phyloP scores from a whole-genome alignment of 1,139 yeast genomes.

The Hemisphaericaspora lyxosophila region DNA sequence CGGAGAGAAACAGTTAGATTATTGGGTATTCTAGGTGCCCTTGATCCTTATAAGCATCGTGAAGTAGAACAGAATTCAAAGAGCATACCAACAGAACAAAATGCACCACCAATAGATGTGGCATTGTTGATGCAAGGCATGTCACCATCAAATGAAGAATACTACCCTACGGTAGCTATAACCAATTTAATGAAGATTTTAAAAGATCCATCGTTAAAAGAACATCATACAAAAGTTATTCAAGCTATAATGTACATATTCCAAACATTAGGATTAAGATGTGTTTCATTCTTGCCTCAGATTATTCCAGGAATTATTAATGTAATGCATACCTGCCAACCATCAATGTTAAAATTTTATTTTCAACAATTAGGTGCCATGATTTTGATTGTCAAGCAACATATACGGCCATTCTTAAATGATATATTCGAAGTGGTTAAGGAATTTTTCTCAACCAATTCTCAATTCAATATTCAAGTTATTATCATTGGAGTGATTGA shows the following conservation, averaged over 20 bases:
- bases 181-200: conserved; percentile 78
- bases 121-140: conserved; percentile 89
- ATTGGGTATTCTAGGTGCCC: conserved; percentile 90
- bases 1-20: conserved; percentile 86
- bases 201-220: conserved; percentile 78
- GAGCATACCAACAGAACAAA: conserved; percentile 67
- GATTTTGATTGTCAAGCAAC: conserved; percentile 82
- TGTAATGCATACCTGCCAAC: conserved; percentile 84
- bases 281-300: conserved; percentile 82
- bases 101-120: conserved; percentile 87
- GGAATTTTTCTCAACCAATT: conserved; percentile 60
- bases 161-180: conserved; percentile 93
- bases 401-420: conserved; percentile 77
- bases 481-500: conserved; percentile 82
- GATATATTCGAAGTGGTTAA: conserved; percentile 76
- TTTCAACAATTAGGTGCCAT: conserved; percentile 85
- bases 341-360: conserved; percentile 80
- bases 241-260: conserved; percentile 91
- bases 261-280: conserved; percentile 82
- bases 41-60: conserved; percentile 93
- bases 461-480: conserved; percentile 65
- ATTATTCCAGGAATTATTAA: conserved; percentile 84
- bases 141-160: conserved; percentile 92
- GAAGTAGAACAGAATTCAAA: conserved; percentile 81
- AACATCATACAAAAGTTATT: conserved; percentile 87